Base-by-base conservation (phyloP, 2,329 filamentous ascomycete species). In the Aspergillus bombycis region DNA sequence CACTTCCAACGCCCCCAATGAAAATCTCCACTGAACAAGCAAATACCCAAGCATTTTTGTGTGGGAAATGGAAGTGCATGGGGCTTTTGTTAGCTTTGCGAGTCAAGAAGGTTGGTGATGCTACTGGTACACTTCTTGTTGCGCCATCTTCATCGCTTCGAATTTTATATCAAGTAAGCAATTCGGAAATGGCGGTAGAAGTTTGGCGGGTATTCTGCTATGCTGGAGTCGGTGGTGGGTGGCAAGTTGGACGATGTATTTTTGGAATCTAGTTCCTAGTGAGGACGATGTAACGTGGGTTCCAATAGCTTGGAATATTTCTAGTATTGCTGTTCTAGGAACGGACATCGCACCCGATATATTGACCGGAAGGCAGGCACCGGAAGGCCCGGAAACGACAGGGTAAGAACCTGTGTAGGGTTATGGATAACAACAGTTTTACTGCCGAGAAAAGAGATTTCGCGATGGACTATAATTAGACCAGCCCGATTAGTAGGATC, bases 21-120 rank as follows among this genome's bases (percentile, higher is more conserved):
- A 41, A 36, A 36, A 19, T n/a, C 38, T n/a, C 38, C 38, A 41
- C 38, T 1, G 38, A 41, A n/a, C n/a, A 41, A 41, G 38, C 38
- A 41, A 10, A 4, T n/a, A n/a, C 7, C 0, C 19, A 41, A 41
- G 38, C 38, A n/a, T 41, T 41, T 41, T n/a, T n/a, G 38, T 10
- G 38, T n/a, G 38, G 16, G 19, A 41, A 41, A 10, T 41, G 38
- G 6, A 7, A n/a, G 8, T 8, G 19, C 16, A 41, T 41, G 8
- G 8, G 1, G 19, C 19, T n/a, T 9, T 41, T 4, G 2, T n/a
- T 41, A 0, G 4, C 0, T 3, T 41, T 41, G 5, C 0, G 5
- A 36, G 34, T 16, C 14, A 16, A 36, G 14, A 16, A 16, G 7
- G 14, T 16, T 6, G 34, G 1, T 36, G 34, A 16, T 16, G 14